A percentile compares a stretch with the other conserved stretches of the same genome.
phyloP scores from a whole-genome alignment of 1,139 yeast genomes.

The Blastobotrys petasosporus region DNA sequence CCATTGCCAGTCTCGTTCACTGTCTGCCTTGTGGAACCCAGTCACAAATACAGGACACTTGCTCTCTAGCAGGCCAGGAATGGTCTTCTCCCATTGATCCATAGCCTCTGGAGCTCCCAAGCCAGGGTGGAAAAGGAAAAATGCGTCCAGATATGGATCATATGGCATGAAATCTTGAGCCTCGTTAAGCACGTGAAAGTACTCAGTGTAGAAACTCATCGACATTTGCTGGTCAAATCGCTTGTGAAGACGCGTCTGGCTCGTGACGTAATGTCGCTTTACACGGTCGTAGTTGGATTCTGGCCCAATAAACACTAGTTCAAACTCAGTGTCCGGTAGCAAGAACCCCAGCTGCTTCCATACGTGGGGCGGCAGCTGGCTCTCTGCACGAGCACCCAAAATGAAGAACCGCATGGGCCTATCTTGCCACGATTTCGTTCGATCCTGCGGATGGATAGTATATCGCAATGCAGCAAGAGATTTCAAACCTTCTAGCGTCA shows the following conservation, averaged over 20 bases:
- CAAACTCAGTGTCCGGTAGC: constrained; percentile 77
- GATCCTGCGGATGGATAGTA: constrained; percentile 72
- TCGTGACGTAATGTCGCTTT: constrained; percentile 47
- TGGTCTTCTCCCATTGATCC: constrained; percentile 73
- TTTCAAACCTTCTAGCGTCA: constrained; percentile 86
- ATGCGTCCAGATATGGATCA: constrained; percentile 90
- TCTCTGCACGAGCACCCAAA: constrained; percentile 88
- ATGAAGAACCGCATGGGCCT: constrained; percentile 86
- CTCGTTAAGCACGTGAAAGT: constrained; percentile 84
- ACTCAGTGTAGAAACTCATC: constrained; percentile 79
- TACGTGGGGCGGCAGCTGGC: constrained; percentile 88
- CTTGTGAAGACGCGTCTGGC: constrained; percentile 59
- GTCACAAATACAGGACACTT: constrained; percentile 90
- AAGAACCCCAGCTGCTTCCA: constrained; percentile 91
- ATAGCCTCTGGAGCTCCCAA: constrained; percentile 77
- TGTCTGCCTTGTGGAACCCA: constrained; percentile 77
- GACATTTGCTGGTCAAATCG: constrained; percentile 72
- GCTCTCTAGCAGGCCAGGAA: constrained; percentile 82
- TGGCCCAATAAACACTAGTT: constrained; percentile 90
- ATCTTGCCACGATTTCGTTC: constrained; percentile 55
- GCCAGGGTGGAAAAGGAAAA: constrained; percentile 94
- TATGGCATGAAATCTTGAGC: constrained; percentile 95
- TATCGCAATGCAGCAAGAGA: constrained; percentile 87
- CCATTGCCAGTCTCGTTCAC: constrained; percentile 66
- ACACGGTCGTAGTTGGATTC: constrained; percentile 73